Evolutionary conservation across 192 early-diverging fungal species (phyloP), one percentile per base, ranked within the genome.

Genomic region (Linnemannia zychae): DNA sequence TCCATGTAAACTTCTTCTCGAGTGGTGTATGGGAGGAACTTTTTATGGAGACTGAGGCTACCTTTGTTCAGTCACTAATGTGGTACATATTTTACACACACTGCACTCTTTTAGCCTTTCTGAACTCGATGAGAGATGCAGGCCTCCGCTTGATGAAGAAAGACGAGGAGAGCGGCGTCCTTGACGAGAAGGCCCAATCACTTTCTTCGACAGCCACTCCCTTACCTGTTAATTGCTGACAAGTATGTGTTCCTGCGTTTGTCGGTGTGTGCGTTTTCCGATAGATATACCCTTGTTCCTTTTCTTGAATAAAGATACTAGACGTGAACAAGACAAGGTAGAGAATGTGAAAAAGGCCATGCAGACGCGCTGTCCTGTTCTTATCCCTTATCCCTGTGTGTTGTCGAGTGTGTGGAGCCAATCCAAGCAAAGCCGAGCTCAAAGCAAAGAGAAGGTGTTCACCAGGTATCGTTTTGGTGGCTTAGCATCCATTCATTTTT

Each of bases 81-180:
- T n/a, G n/a, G n/a, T 67, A 13, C 11, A 0, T 65, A 9, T 46
- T 76, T 7, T 16, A 1, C 20, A 22, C 36, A 66, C 46, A 22
- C n/a, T 7, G 3, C 18, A 5, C 16, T 24, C 16, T 12, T 7
- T 36, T 74, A 84, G 77, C 77, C 2, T 85, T 79, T 70, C 9
- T 85, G 47, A 72, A 40, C 63, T 75, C 83, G 12, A 57, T 85
- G 36, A 57, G 66, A 34, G 77, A 79, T 13, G 83, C 77, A 0
- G 83, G 83, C 2, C 83, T 53, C 6, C 37, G 24, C 0, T 50
- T 85, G 49, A 85, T 85, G 83, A 66, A 74, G 57, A 85, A 53
- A 44, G 74, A 79, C 44, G 40, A 24, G 9, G 36, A 50, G 22
- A 53, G 63, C 4, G 44, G 48, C 13, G 28, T 63, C 31, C 17